Evolutionary conservation across 73 alveolate genomes (phyloP), one percentile per base, ranked within the genome.

Genomic region (Paramecium biaurelia): DNA sequence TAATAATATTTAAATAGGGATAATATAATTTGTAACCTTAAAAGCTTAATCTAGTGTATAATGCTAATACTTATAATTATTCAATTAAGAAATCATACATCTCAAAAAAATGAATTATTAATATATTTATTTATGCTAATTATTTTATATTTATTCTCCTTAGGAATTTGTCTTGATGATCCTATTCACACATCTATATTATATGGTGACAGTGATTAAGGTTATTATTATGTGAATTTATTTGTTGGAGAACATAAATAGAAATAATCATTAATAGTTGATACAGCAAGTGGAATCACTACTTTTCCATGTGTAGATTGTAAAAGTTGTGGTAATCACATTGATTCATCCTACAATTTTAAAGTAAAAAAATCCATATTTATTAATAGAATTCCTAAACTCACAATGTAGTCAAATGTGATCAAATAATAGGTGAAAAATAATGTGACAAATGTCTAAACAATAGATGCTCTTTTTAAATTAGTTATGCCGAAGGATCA

Each of bases 251-350:
- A 20, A 4, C 41, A 32, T 41, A 32, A 28, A 79, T 41, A 43
- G 20, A 79, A 24, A 45, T 43, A 79, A 45, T 79, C 99, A 30
- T 92, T 94, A 59, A 95, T 98, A 15, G 70, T 97, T 30, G 99
- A 98, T 90, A 98, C 99, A 21, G 99, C 99, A 72, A 92, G 98
- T 43, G 95, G 98, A 30, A 85, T 97, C 32, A 97, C 98, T 12
- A 96, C 99, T 14, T 96, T 98, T 57, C 99, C 99, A 7, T 98
- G 99, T 84, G 57, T 70, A 42, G 92, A 85, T 86, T 98, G 99
- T 87, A 28, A 85, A 26, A 43, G 59, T 85, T 98, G 99, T 89
- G 99, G 99, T 1, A 92, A 92, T 1, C 99, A 98, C 92, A 59
- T 92, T 9, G 93, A 97, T 90, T 70, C 85, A 12, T 93, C 72